Conservation (phyloP, 768 basidiomycete genomes). For the Amanita pseudoporphyria region DNA sequence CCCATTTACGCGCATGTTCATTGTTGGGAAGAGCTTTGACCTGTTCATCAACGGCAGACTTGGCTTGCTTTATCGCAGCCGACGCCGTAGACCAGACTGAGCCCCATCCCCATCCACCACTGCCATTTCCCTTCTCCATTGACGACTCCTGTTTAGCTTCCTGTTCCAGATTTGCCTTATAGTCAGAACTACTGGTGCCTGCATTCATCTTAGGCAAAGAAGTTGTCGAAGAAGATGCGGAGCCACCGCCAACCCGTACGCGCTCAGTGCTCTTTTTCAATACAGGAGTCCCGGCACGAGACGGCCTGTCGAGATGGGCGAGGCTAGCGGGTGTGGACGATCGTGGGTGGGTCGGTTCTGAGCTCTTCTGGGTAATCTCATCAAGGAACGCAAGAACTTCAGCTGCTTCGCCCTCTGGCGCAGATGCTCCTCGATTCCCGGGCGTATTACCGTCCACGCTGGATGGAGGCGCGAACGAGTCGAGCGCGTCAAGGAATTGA, state of each 20-base stretch:
- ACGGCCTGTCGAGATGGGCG: constrained; percentile 46
- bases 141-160: neutral
- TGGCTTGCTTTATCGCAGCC: constrained; percentile 80
- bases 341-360: constrained; percentile 52
- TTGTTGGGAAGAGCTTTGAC: constrained; percentile 82
- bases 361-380: constrained; percentile 88
- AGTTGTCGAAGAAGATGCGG: constrained; percentile 33
- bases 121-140: constrained; percentile 2
- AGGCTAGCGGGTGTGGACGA: constrained; percentile 24
- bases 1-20: constrained; percentile 83
- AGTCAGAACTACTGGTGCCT: neutral
- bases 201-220: constrained; percentile 21
- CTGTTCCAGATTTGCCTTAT: neutral
- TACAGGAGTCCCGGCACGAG: constrained; percentile 61
- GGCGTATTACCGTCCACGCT: constrained; percentile 10
- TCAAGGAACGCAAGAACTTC: constrained; percentile 91
- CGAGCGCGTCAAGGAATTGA: constrained; percentile 90
- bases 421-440: constrained; percentile 12
- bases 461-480: constrained; percentile 60
- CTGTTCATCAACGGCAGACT: constrained; percentile 84
- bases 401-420: constrained; percentile 48
- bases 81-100: constrained; percentile 86
- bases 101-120: constrained; percentile 64
- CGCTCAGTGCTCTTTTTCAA: constrained; percentile 71
- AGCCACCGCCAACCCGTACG: constrained; percentile 55